Base-by-base conservation (phyloP, 352 stramenopile species). In the Aphanomyces stellatus region DNA sequence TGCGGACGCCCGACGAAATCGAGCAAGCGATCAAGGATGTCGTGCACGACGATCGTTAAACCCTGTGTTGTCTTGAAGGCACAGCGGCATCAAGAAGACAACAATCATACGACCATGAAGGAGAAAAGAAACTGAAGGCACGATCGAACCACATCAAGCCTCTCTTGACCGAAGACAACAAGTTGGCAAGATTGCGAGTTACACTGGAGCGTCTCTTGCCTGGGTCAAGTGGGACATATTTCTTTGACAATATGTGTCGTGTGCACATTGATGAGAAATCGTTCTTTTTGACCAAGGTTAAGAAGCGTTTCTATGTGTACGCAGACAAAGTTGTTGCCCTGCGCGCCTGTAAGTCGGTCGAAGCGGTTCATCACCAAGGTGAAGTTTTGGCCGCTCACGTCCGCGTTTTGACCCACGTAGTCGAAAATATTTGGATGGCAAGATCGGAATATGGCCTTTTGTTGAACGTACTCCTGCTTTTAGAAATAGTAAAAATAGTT, bases 401-500 rank as follows among this genome's bases (percentile, higher is more conserved):
- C 46, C 46, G 7, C 17, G 46, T 7, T 27, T 28, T 27, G 46
- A 53, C 17, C 46, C 6, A 6, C 15, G 24, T 19, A 7, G 6
- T 13, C 7, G 22, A 7, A 53, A 53, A 19, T 13, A 28, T 19
- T 53, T 53, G 6, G 46, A 53, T 27, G 46, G 46, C 6, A 53
- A 53, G 24, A 6, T 53, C 46, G 46, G 46, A 7, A 53, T 53
- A 28, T 53, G 46, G 46, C 63, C 46, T 28, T 76, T 74, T 42
- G 71, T 71, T n/a, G 24, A 57, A 6, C 35, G 53, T 13, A 69
- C 67, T 6, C 28, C 61, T n/a, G 60, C 69, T 0, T 8, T 69
- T 48, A 43, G 69, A 10, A 41, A 42, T 10, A 69, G 30, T 7
- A 72, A 72, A 43, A 71, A 74, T 24, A 53, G 63, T 4, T 22